A percentile compares a stretch with the other conserved stretches of the same genome.
Evolutionary conservation across 495 filamentous ascomycete genomes (phyloP).

Genomic region (Aspergillus affinis): DNA sequence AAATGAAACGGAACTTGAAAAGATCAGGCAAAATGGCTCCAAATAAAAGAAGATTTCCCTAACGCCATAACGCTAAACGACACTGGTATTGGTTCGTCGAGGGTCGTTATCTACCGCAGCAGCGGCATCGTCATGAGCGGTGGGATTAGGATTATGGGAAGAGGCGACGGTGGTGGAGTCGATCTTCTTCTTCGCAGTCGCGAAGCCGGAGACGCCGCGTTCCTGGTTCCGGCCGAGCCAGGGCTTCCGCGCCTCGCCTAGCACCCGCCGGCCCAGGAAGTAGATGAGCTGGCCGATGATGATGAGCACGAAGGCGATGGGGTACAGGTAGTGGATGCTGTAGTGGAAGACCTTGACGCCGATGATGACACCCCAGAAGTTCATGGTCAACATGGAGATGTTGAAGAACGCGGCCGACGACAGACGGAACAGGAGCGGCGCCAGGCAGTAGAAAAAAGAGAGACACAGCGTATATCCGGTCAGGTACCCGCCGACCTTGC

Average conservation of each 20-base stretch:
- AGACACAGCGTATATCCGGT: conserved; percentile 84
- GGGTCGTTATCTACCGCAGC: conserved; percentile 6
- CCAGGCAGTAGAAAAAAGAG: conserved; percentile 80
- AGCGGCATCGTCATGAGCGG: not conserved
- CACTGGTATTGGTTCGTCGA: conserved; percentile 7
- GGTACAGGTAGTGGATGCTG: conserved; percentile 84
- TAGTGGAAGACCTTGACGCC: conserved; percentile 83
- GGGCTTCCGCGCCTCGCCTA: conserved; percentile 92
- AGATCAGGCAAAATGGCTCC: conserved; percentile 1
- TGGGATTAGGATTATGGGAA: conserved; percentile 11
- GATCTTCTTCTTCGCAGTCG: conserved; percentile 82
- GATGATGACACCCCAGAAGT: conserved; percentile 96
- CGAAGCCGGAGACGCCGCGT: conserved; percentile 73
- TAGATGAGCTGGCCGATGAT: conserved; percentile 80
- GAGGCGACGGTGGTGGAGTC: conserved; percentile 33
- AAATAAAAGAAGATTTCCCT: not conserved
- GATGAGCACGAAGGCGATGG: conserved; percentile 90
- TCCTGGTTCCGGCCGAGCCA: conserved; percentile 90
- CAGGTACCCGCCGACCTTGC: conserved; percentile 73
- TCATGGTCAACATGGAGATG: conserved; percentile 87
- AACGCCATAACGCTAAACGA: conserved; percentile 13
- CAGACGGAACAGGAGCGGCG: conserved; percentile 84
- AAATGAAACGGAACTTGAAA: not conserved
- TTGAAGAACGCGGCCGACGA: conserved; percentile 94
- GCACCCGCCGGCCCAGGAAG: conserved; percentile 67